Evolutionary conservation across 2,329 filamentous ascomycete species (phyloP), one percentile per base, ranked within the genome.

Genomic region (Fusarium sp.): DNA sequence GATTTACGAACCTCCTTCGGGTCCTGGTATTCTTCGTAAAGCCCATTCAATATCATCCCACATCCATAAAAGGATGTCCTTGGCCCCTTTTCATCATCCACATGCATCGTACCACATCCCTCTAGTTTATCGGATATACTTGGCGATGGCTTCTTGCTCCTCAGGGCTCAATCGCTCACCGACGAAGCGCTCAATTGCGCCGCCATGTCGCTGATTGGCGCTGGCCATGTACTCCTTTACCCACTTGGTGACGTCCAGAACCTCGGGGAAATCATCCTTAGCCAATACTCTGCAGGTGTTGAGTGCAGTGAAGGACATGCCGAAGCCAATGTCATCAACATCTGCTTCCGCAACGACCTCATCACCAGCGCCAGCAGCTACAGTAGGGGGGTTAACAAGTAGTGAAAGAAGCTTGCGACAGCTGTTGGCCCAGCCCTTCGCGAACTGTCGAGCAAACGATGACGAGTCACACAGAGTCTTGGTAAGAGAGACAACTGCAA

Each of bases 271-370:
- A 26, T 95, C 93, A 81, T 98, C 96, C 58, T 87, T 88, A 3
- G 89, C 84, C 8, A 90, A 86, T 67, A 91, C 91, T 81, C 92
- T 94, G 85, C 96, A 96, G 0, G 96, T 98, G 84, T 96, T 97
- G 72, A 99, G 89, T 38, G 94, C 92, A 2, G 96, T 98, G 84
- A 97, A 99, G 14, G 95, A 96, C 74, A 98, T 91, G 33, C 96
- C 96, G 79, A 99, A 99, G 35, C 94, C 92, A 75, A 98, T 91
- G 81, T 99, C 96, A 78, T 99, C 96, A 33, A 98, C 93, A 78
- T 98, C 96, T 7, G 94, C 92, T 80, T 98, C 96, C 17, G 91
- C 90, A 72, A 97, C 92, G 57, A 94, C 85, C 75, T 97, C 94
- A 73, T 94, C 92, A 65, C 92, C 91, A 41, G 88, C 85, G 4